phyloP scores from a whole-genome alignment of 2,329 filamentous ascomycete species.

The Aspergillus awamori region DNA sequence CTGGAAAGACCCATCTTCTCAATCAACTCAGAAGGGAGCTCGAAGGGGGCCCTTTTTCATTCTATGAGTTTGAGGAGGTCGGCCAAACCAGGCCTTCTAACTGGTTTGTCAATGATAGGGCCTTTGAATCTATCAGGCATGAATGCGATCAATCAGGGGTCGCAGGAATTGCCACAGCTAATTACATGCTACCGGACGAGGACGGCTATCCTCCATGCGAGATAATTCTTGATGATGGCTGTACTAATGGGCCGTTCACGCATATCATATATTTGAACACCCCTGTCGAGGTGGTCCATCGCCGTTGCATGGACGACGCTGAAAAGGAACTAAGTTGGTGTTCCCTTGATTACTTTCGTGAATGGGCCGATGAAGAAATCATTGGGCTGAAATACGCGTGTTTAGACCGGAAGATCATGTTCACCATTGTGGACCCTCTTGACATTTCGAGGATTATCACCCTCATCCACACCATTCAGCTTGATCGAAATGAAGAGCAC shows the following conservation, averaged over 20 bases:
- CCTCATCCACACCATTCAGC: conserved; percentile 37
- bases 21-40: conserved; percentile 11
- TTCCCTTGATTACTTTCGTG: conserved; percentile 45
- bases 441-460: neutral
- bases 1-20: conserved; percentile 5
- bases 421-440: conserved; percentile 31
- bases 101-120: conserved; percentile 27
- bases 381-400: conserved; percentile 50
- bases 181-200: too few relatives aligned
- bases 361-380: conserved; percentile 56
- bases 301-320: conserved; percentile 35
- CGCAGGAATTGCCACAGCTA: too few relatives aligned
- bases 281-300: too few relatives aligned
- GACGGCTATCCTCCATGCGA: too few relatives aligned
- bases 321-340: conserved; percentile 36
- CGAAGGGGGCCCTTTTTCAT: neutral
- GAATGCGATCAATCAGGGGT: too few relatives aligned
- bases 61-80: conserved; percentile 2
- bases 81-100: neutral
- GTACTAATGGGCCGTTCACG: too few relatives aligned
- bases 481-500: conserved; percentile 38
- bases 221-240: too few relatives aligned
- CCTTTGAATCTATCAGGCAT: conserved; percentile 5
- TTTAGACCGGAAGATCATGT: conserved; percentile 50
- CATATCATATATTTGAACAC: too few relatives aligned